Conservation (phyloP, 2,329 filamentous ascomycete genomes). For the Aureobasidium uvarum region DNA sequence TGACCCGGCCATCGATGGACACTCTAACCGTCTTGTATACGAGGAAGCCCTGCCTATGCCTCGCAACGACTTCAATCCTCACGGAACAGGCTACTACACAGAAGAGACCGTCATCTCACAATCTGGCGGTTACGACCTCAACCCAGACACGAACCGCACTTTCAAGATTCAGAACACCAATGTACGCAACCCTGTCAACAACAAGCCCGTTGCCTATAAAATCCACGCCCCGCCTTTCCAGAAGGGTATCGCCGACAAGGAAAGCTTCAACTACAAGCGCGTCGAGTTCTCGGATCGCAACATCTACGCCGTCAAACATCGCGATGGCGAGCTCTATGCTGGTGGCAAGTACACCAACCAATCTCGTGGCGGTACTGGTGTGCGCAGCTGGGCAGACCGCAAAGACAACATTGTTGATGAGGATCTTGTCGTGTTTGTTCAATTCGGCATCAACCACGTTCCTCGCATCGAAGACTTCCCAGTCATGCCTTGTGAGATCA, state of each 20-base stretch:
- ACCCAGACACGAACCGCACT: conserved; percentile 45
- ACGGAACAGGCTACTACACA: conserved; percentile 52
- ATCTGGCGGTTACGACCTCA: conserved; percentile 53
- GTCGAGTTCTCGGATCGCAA: conserved; percentile 60
- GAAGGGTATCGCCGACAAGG: conserved; percentile 53
- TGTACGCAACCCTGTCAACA: conserved; percentile 49
- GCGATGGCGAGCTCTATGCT: conserved; percentile 59
- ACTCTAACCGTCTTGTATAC: conserved; percentile 50
- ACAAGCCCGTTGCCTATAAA: conserved; percentile 52
- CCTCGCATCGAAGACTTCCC: conserved; percentile 24
- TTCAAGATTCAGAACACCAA: conserved; percentile 52
- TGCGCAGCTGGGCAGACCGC: conserved; percentile 51
- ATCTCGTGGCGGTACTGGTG: conserved; percentile 53
- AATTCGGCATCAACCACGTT: conserved; percentile 57
- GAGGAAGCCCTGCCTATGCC: conserved; percentile 60
- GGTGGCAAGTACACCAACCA: conserved; percentile 62
- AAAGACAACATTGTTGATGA: conserved; percentile 55
- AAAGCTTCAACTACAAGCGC: conserved; percentile 57
- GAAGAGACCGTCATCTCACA: conserved; percentile 49
- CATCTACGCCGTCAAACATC: conserved; percentile 58
- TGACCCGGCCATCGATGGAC: conserved; percentile 50
- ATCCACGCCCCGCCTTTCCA: conserved; percentile 51
- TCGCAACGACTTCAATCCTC: conserved; percentile 55
- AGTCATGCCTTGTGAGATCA: conserved; percentile 59
- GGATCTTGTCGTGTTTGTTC: conserved; percentile 57